Evolutionary conservation across 805 yeast genomes (phyloP).

Genomic region (Monosporozyma siamensis): DNA sequence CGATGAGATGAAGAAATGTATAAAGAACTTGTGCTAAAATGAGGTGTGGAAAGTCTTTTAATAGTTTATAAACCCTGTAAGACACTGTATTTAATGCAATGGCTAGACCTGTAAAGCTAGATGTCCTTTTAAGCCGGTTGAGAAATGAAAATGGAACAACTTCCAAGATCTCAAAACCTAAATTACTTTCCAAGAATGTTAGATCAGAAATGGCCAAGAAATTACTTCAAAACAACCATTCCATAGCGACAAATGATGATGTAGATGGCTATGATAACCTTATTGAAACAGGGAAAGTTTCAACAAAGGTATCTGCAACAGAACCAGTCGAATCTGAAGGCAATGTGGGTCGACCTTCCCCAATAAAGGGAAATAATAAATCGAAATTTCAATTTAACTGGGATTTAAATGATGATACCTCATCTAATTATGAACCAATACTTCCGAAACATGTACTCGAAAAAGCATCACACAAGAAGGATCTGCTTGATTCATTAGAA

Average conservation of each 20-base stretch:
- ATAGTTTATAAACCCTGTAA: too few species aligned
- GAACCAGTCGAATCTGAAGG: too few species aligned
- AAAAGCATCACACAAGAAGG: not conserved
- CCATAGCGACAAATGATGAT: not conserved
- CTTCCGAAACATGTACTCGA: conserved; percentile 21
- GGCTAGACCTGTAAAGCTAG: not conserved
- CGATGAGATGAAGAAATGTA: not conserved
- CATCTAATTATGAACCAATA: conserved; percentile 35
- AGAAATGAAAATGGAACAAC: not conserved
- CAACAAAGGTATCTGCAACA: too few species aligned
- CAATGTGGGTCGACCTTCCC: too few species aligned
- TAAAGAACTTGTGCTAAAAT: too few species aligned
- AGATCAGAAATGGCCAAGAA: not conserved
- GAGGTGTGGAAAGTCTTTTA: too few species aligned
- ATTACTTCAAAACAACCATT: not conserved
- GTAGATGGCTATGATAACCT: not conserved
- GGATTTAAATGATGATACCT: conserved; percentile 61
- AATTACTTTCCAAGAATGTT: not conserved
- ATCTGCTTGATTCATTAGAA: conserved; percentile 7
- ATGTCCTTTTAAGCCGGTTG: not conserved
- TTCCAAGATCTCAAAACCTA: not conserved
- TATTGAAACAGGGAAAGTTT: not conserved
- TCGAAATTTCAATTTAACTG: conserved; percentile 57
- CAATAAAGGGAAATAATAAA: too few species aligned
- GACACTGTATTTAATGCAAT: too few species aligned